Evolutionary conservation across 2,329 filamentous ascomycete species (phyloP).

Genomic region (Hawksworthiomyces lignivorus): DNA sequence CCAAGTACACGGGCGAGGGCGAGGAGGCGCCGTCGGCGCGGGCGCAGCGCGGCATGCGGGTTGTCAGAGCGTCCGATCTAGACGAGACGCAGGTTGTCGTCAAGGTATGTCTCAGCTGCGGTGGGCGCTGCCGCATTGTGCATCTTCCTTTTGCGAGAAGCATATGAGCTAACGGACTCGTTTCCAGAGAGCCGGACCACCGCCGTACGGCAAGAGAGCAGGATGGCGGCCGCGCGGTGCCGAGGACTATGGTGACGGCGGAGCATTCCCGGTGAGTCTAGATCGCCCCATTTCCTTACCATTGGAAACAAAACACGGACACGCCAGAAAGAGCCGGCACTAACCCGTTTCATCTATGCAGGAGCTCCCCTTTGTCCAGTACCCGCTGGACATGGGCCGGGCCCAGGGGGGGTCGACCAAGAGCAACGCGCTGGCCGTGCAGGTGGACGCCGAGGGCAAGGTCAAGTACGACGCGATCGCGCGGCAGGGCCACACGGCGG

Average conservation of each 20-base stretch:
- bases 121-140: neutral
- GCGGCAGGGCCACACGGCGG: conserved; percentile 75
- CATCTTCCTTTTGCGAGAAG: too few species aligned
- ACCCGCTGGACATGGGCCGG: conserved; percentile 89
- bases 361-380: conserved; percentile 70
- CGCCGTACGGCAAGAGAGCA: conserved; percentile 75
- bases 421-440: conserved; percentile 85
- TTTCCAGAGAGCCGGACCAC: conserved; percentile 66
- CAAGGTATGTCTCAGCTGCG: conserved; percentile 42
- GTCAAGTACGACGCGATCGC: conserved; percentile 97
- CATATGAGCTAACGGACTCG: conserved; percentile 11
- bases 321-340: too few species aligned
- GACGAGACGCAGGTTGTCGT: conserved; percentile 82
- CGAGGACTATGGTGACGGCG: conserved; percentile 93
- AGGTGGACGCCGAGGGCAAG: conserved; percentile 85
- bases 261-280: conserved; percentile 45
- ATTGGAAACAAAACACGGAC: too few species aligned
- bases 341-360: too few species aligned
- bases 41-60: conserved; percentile 71
- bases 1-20: conserved; percentile 83
- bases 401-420: conserved; percentile 54
- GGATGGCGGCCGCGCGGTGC: conserved; percentile 85
- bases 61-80: conserved; percentile 70
- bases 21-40: conserved; percentile 68
- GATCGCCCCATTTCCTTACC: conserved; percentile 97